Conservation (phyloP, 495 filamentous ascomycete species). For the Wilcoxina mikolae region DNA sequence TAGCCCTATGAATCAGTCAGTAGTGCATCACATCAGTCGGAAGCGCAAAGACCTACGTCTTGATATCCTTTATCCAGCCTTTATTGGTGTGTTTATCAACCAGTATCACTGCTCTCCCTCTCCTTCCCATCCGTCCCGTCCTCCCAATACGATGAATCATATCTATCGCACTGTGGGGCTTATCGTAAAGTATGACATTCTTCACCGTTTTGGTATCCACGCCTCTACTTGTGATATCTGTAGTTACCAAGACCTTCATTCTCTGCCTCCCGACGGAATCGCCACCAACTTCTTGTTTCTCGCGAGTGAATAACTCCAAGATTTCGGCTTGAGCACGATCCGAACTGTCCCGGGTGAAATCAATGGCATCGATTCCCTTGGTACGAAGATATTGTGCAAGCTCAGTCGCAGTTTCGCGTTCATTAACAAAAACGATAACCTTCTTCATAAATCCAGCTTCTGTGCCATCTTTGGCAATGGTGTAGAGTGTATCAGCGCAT, state of each 20-base stretch:
- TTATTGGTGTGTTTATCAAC: constrained; percentile 78
- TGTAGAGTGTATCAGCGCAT: constrained; percentile 87
- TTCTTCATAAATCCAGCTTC: constrained; percentile 55
- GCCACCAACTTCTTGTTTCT: constrained; percentile 16
- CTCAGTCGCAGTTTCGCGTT: constrained; percentile 72
- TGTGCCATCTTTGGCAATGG: constrained; percentile 66
- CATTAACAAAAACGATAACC: constrained; percentile 94
- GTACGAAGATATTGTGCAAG: constrained; percentile 62
- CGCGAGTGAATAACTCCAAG: constrained; percentile 55
- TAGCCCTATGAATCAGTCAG: constrained; percentile 4
- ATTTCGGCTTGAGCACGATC: constrained; percentile 58
- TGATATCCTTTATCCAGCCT: constrained; percentile 65
- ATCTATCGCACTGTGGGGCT: constrained; percentile 89
- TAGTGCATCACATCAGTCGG: not conserved
- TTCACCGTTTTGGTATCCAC: constrained; percentile 89
- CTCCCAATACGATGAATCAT: constrained; percentile 91
- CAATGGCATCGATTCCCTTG: constrained; percentile 77
- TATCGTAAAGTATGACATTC: constrained; percentile 85
- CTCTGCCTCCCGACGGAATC: constrained; percentile 34
- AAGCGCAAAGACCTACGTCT: constrained; percentile 13
- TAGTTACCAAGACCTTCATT: constrained; percentile 82
- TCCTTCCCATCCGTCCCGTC: constrained; percentile 79
- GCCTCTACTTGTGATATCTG: constrained; percentile 79
- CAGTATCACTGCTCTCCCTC: constrained; percentile 77
- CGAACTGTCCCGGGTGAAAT: constrained; percentile 65